Percentiles rank a stretch among this genome's conserved stretches.
phyloP scores from a whole-genome alignment of 805 yeast genomes.

The Saturnispora diversa region DNA sequence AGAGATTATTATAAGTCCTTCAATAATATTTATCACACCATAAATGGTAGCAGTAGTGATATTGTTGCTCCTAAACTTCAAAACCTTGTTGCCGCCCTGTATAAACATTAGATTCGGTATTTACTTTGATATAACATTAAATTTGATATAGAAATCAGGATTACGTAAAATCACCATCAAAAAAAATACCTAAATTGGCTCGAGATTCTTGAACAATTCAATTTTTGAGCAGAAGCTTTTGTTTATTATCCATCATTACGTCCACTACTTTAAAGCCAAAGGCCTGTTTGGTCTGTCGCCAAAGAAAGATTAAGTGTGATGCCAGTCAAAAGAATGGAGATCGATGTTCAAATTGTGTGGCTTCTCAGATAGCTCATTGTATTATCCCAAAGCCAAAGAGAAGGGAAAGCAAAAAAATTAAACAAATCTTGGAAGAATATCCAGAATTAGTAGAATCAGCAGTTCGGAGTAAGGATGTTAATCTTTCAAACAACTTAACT shows the following conservation, averaged over 20 bases:
- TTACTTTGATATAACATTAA: neutral
- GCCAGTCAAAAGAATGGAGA: conserved; percentile 46
- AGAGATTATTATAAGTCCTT: conserved; percentile 46
- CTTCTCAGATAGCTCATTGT: conserved; percentile 61
- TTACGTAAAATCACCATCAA: neutral
- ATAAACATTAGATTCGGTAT: conserved; percentile 1
- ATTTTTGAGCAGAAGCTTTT: too few relatives aligned
- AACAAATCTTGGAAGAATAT: conserved; percentile 15
- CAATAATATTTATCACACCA: conserved; percentile 42
- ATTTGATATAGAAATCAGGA: neutral
- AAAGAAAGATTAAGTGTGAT: conserved; percentile 75
- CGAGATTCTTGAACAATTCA: too few relatives aligned
- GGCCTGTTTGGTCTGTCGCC: conserved; percentile 72
- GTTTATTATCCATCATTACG: too few relatives aligned
- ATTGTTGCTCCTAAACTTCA: conserved; percentile 66
- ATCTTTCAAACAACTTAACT: too few relatives aligned
- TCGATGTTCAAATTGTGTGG: conserved; percentile 57
- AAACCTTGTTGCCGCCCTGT: conserved; percentile 6
- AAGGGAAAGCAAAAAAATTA: conserved; percentile 21
- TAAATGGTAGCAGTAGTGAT: conserved; percentile 77
- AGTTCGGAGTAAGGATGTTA: too few relatives aligned
- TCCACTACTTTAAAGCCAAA: too few relatives aligned
- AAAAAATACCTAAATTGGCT: too few relatives aligned
- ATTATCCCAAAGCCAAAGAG: conserved; percentile 44
- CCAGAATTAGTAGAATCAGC: conserved; percentile 3